phyloP scores from a whole-genome alignment of 192 early-diverging fungal genomes.

The Geranomyces variabilis region DNA sequence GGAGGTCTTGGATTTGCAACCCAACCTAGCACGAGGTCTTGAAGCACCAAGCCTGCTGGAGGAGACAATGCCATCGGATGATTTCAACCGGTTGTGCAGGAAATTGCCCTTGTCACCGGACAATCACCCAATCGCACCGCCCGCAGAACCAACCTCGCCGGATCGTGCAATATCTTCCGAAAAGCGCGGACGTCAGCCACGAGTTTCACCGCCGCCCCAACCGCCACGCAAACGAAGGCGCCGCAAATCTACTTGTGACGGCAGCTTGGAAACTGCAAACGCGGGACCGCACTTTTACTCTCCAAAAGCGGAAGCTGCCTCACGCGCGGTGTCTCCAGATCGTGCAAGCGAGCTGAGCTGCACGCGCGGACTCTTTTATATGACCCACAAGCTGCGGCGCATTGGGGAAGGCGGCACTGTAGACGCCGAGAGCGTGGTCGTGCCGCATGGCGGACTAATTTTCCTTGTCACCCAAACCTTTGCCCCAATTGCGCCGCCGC shows the following conservation, averaged over 20 bases:
- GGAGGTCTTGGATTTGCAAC: background rate
- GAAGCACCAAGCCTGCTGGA: background rate
- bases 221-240: background rate
- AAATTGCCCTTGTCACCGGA: background rate
- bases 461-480: constrained; percentile 19
- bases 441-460: constrained; percentile 10
- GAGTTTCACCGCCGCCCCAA: background rate
- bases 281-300: background rate
- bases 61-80: background rate
- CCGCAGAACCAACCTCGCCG: too few relatives aligned
- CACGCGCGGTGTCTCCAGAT: background rate
- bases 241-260: background rate
- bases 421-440: constrained; percentile 19
- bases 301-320: background rate
- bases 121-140: too few relatives aligned
- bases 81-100: background rate
- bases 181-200: background rate
- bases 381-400: constrained; percentile 10
- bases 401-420: background rate
- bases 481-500: background rate
- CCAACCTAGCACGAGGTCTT: background rate
- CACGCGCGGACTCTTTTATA: constrained; percentile 19
- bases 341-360: background rate
- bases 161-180: too few relatives aligned
- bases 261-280: background rate